Base-by-base conservation (phyloP, 2,329 filamentous ascomycete genomes). In the Colletotrichum spinosum region DNA sequence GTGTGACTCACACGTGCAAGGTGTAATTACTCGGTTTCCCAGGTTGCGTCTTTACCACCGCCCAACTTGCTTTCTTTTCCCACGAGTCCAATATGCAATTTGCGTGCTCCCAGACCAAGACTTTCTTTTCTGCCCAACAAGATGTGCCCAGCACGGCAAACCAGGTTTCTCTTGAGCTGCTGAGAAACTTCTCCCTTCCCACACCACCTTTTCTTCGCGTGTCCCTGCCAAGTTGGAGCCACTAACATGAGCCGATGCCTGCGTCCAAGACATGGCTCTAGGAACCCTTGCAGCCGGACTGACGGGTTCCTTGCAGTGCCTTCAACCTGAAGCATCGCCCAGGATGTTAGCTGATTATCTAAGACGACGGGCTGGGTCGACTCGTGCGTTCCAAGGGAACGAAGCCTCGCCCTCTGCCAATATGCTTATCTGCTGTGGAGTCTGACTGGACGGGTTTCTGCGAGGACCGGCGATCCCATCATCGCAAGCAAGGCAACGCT, bases 1-100 rank as follows among this genome's bases (percentile, higher is more conserved):
- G 56, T 56, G 52, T 65, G 58, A 62, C 62, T 65, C 52, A 52
- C 58, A 65, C 48, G 52, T 53, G 63, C 58, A 48, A 52, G 15
- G 15, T 8, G 15, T 46, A 15, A 15, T 15, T 15, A 10, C 33
- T 37, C 53, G 42, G 41, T 13, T 39, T 17, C n/a, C 38, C 38
- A 25, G 34, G 13, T 33, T 35, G 39, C 8, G 49, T 42, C 33
- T 39, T 25, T 39, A 17, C 46, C 15, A 39, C 33, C 41, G 41
- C 39, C 59, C 11, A 39, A 42, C 52, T 25, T 15, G 58, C 58
- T 66, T 66, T 34, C 63, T 66, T 66, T 61, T 66, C 25, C 34
- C 9, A 35, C 33, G 49, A 45, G 34, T 65, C 46, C 38, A 37
- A 53, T 52, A 38, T 58, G 60, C 59, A 57, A 34, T 13, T 33